Evolutionary conservation across 345 rosid species (phyloP), one percentile per base, ranked within the genome.

Genomic region (Sisymbrium altissimum): DNA sequence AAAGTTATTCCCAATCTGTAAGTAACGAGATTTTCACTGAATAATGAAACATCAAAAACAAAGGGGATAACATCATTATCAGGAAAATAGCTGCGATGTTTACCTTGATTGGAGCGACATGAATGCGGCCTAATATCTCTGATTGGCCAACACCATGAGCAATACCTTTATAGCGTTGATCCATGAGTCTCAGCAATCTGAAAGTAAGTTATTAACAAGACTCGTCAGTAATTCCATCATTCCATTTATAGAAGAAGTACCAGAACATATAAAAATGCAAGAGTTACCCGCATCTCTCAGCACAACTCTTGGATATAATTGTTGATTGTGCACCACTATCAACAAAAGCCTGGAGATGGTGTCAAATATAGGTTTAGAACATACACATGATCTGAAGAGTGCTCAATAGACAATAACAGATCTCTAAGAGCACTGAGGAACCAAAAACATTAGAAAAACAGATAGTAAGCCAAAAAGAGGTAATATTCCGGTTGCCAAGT

Each of bases 71-170:
- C 50, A 39, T 38, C 50, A 39, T 38, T 14, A n/a, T 5, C 7
- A 32, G 61, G 13, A 57, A 14, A 39, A 4, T 1, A 7, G 13
- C 30, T 36, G 49, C 0, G 9, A 40, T 56, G 21, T 23, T 12
- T 75, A 90, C 99, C 96, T 95, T 95, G 78, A 95, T 92, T 56
- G 98, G 87, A 75, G 98, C 99, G 4, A 95, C 99, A 64, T 95
- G 99, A 80, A 95, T 92, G 23, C 98, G 88, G 50, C 98, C 98
- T 75, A 95, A 64, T 80, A 95, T 95, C 92, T 95, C 98, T 17
- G 99, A 86, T 44, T 95, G 99, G 72, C 98, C 99, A 70, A 95
- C 99, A 62, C 99, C 99, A 83, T 84, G 99, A 82, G 98, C 99
- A 79, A 90, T 85, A 76, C 99, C 98, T 82, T 80, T 90, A 71